These are phyloP conservation scores for Botrytis cinerea DNA, from an alignment of 2,329 filamentous ascomycete genomes.

Conservation along the genomic window DNA sequence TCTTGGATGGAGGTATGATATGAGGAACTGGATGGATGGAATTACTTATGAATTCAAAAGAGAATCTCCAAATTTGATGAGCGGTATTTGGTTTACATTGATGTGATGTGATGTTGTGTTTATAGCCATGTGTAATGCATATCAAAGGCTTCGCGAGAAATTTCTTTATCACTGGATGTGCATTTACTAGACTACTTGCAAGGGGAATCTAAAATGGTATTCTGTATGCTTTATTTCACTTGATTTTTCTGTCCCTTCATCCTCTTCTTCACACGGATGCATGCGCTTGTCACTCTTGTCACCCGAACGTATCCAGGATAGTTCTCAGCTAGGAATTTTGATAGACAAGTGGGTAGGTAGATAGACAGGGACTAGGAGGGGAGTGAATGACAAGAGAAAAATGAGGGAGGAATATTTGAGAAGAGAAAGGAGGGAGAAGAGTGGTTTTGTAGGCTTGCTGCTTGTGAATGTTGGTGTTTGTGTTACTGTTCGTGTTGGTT, in stretches of 20 bases:
- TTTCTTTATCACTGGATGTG: neutral
- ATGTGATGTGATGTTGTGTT: neutral
- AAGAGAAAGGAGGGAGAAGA: neutral
- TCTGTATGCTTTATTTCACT: neutral
- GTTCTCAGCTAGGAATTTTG: neutral
- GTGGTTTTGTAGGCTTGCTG: neutral
- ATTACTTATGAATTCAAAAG: neutral
- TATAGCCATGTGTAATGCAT: neutral
- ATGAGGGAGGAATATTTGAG: no score
- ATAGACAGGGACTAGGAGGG: neutral
- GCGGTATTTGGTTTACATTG: neutral
- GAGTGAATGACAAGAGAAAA: neutral
- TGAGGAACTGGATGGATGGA: neutral
- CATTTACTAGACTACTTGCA: neutral
- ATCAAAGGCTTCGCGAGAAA: neutral
- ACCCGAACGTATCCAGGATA: neutral
- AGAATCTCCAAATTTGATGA: neutral
- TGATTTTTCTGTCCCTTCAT: neutral
- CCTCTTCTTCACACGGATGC: neutral
- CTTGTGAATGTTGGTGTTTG: neutral
- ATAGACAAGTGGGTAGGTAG: neutral
- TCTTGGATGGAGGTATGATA: constrained; percentile 8
- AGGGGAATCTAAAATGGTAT: neutral
- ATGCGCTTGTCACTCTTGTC: neutral
- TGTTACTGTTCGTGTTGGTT: no score